A percentile compares a stretch with the other conserved stretches of the same genome.
Conservation (phyloP, 495 filamentous ascomycete genomes). For the Talaromyces proteolyticus region DNA sequence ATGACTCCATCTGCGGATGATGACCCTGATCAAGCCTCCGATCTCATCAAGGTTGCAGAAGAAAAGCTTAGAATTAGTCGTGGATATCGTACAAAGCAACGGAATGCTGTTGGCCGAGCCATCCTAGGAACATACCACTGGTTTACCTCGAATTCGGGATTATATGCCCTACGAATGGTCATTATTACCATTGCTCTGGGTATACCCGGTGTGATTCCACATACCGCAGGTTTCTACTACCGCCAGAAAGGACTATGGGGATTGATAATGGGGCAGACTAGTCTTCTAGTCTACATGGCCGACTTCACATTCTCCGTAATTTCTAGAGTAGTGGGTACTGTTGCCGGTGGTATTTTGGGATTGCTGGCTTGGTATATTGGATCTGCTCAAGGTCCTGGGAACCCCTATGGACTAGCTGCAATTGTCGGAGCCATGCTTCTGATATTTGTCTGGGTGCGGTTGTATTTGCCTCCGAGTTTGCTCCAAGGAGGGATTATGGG, state of each 20-base stretch:
- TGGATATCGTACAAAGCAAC: constrained; percentile 10
- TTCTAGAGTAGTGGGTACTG: constrained; percentile 24
- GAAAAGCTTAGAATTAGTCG: constrained; percentile 16
- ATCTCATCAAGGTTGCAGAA: constrained; percentile 13
- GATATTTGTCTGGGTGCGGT: constrained; percentile 30
- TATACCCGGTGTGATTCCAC: constrained; percentile 30
- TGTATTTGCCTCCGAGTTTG: constrained; percentile 24
- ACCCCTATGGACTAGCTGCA: constrained; percentile 34
- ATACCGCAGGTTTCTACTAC: constrained; percentile 37
- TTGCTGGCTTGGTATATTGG: constrained; percentile 42
- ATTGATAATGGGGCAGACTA: constrained; percentile 40
- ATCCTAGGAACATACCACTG: constrained; percentile 19
- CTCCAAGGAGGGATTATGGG: constrained; percentile 31
- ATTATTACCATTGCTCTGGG: constrained; percentile 34
- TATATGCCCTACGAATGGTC: constrained; percentile 33
- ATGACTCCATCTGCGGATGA: constrained; percentile 1
- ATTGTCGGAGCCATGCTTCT: constrained; percentile 26
- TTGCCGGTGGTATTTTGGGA: constrained; percentile 33
- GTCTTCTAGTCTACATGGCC: constrained; percentile 35
- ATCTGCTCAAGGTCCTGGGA: constrained; percentile 32
- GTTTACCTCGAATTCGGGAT: constrained; percentile 20
- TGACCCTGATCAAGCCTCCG: constrained; percentile 12
- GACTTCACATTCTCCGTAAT: constrained; percentile 36
- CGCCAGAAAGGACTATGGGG: constrained; percentile 41
- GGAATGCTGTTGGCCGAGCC: constrained; percentile 7